Evolutionary conservation across 495 filamentous ascomycete genomes (phyloP).

Genomic region (Penicillium mononematosum): DNA sequence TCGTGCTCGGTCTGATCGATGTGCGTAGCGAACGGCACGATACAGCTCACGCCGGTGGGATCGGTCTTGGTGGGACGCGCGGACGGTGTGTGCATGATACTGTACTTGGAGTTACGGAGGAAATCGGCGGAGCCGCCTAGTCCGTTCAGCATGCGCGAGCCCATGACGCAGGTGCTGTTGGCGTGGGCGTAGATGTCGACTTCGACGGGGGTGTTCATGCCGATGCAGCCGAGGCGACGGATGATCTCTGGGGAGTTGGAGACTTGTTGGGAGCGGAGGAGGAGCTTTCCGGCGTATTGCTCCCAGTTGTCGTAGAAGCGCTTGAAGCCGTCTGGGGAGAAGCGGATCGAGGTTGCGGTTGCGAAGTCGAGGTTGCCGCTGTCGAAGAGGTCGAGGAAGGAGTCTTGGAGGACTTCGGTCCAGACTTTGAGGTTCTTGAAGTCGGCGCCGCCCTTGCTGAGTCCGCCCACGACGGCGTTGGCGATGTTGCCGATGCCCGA

Average conservation of each 20-base stretch:
- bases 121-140: constrained; percentile 89
- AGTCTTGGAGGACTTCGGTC: constrained; percentile 93
- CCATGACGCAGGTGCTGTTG: constrained; percentile 90
- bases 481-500: constrained; percentile 93
- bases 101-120: constrained; percentile 78
- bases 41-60: constrained; percentile 78
- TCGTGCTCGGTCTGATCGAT: constrained; percentile 93
- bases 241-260: constrained; percentile 96
- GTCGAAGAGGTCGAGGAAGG: constrained; percentile 93
- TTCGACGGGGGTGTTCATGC: constrained; percentile 95
- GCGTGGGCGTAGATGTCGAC: constrained; percentile 95
- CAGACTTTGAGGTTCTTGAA: constrained; percentile 88
- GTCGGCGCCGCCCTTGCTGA: constrained; percentile 70
- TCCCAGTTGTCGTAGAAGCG: constrained; percentile 91
- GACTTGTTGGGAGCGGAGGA: constrained; percentile 82
- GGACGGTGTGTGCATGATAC: constrained; percentile 90
- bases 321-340: constrained; percentile 88
- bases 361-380: constrained; percentile 87
- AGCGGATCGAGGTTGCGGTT: constrained; percentile 86
- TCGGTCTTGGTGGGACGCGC: constrained; percentile 80
- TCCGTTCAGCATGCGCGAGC: constrained; percentile 87
- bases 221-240: constrained; percentile 80
- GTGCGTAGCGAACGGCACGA: constrained; percentile 91
- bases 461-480: constrained; percentile 86
- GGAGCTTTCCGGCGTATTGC: constrained; percentile 74